Evolutionary conservation across 257 asterid genomes (phyloP).

Genomic region (Asclepias syriaca): DNA sequence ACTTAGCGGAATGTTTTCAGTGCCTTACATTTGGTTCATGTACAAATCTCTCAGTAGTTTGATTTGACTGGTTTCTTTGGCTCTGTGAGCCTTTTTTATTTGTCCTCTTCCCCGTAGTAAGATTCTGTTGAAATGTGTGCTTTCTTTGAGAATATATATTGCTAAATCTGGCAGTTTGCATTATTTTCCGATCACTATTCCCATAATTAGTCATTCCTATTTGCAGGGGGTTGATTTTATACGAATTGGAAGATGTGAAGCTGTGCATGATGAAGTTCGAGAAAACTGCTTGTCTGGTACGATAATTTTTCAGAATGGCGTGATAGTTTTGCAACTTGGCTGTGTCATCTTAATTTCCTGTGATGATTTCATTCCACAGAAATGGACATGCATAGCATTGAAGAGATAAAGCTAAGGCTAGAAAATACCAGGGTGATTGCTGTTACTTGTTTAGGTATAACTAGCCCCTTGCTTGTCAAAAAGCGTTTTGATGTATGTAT

Average conservation of each 20-base stretch:
- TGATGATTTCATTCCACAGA: constrained; percentile 36
- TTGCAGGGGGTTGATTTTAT: constrained; percentile 82
- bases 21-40: background rate
- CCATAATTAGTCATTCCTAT: background rate
- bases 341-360: constrained; percentile 16
- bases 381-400: constrained; percentile 49
- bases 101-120: background rate
- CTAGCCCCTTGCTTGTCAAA: constrained; percentile 75
- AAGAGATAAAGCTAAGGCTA: constrained; percentile 59
- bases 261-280: constrained; percentile 73
- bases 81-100: background rate
- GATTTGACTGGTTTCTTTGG: background rate
- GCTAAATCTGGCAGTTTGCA: background rate
- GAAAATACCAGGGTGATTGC: constrained; percentile 71
- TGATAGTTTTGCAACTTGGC: constrained; percentile 11
- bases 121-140: background rate
- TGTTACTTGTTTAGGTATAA: constrained; percentile 93
- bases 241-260: constrained; percentile 85
- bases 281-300: constrained; percentile 78
- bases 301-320: constrained; percentile 15
- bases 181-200: background rate
- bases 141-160: background rate
- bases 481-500: constrained; percentile 91
- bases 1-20: background rate
- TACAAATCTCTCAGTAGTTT: background rate